Percentiles rank a stretch among this genome's conserved stretches.
These are phyloP conservation scores for Monsonia emarginata DNA, from an alignment of 441 rosid species.

Conservation along the genomic window DNA sequence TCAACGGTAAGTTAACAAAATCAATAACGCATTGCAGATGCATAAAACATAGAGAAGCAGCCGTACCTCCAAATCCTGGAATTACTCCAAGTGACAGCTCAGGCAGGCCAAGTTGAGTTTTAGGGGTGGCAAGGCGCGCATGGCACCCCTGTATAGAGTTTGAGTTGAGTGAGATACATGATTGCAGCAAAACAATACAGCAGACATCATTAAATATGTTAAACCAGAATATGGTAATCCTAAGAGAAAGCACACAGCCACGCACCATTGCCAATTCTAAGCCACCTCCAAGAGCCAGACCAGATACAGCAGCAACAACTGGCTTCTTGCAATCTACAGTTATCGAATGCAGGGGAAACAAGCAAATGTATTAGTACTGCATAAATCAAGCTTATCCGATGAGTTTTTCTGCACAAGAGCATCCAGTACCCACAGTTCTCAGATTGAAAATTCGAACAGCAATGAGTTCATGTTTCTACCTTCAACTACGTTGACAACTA, in stretches of 20 bases:
- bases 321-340: slow-evolving; percentile 73
- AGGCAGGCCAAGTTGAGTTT: slow-evolving; percentile 79
- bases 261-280: slow-evolving; percentile 80
- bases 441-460: background rate
- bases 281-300: slow-evolving; percentile 97
- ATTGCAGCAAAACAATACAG: background rate
- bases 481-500: slow-evolving; percentile 62
- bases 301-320: slow-evolving; percentile 89
- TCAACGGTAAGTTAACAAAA: background rate
- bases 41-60: slow-evolving; percentile 8
- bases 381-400: background rate
- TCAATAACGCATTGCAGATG: background rate
- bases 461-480: slow-evolving; percentile 28
- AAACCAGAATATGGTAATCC: background rate
- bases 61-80: slow-evolving; percentile 86
- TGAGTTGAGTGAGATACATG: background rate
- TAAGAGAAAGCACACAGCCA: slow-evolving; percentile 37
- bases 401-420: background rate
- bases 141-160: slow-evolving; percentile 55
- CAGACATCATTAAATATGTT: background rate
- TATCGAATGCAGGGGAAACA: background rate
- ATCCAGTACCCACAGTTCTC: background rate
- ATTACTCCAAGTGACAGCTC: slow-evolving; percentile 82
- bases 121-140: slow-evolving; percentile 73
- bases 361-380: background rate